Conservation (phyloP, 179 eudicot genomes). For the Vitellaria paradoxa region DNA sequence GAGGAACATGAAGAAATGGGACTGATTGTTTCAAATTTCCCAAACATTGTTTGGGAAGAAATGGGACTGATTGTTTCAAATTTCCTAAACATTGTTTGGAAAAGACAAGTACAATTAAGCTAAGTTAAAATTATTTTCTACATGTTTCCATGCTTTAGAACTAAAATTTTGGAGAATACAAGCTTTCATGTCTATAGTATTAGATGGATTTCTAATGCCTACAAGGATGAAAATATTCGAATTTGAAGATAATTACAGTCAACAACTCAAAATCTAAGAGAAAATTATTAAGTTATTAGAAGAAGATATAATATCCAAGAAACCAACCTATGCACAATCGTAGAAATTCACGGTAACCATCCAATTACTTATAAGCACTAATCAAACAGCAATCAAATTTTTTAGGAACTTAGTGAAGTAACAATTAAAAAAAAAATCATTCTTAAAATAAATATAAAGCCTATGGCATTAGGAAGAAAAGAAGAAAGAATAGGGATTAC, state of each 20-base stretch:
- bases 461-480: no score
- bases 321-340: constrained; percentile 85
- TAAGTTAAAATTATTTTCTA: constrained; percentile 9
- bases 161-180: constrained; percentile 90
- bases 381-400: no score
- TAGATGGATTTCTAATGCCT: constrained; percentile 97
- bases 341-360: constrained; percentile 82
- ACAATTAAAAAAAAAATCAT: no score
- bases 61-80: no score
- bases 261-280: not conserved
- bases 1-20: no score
- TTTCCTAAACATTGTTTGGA: no score
- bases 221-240: constrained; percentile 10
- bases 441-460: no score
- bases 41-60: no score
- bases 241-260: not conserved
- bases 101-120: no score
- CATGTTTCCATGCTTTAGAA: constrained; percentile 62
- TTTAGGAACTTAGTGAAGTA: no score
- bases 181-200: constrained; percentile 94
- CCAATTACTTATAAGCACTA: no score
- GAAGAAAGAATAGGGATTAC: constrained; percentile 39
- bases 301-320: not conserved
- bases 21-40: no score
- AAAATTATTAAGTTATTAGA: not conserved